Percentiles rank a stretch among this genome's conserved stretches.
phyloP scores from a whole-genome alignment of 2,329 filamentous ascomycete species.

The Raffaelea deltoideospora region DNA sequence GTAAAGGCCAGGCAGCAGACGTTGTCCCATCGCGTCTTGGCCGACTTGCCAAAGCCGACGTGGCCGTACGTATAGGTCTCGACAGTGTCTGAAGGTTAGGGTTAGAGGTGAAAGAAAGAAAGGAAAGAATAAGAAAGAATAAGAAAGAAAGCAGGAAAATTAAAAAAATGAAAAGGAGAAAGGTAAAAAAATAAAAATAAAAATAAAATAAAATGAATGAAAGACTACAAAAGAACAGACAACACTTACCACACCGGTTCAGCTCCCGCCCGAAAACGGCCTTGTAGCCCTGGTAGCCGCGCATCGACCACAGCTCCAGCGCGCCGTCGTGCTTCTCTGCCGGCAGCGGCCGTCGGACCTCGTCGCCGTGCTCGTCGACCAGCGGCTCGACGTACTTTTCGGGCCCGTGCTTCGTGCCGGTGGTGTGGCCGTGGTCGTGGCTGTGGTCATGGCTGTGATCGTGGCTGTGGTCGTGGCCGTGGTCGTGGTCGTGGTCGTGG shows the following conservation, averaged over 20 bases:
- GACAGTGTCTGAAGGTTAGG: neutral
- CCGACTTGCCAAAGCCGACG: slow-evolving; percentile 4
- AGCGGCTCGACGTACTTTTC: neutral
- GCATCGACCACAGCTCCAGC: slow-evolving; percentile 3
- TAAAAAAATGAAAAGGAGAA: no score
- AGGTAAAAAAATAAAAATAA: neutral
- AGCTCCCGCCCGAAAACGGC: neutral
- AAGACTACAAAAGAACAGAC: neutral
- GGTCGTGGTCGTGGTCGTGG: slow-evolving; percentile 3
- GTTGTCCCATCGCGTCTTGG: neutral
- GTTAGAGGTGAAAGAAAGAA: neutral
- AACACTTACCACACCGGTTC: neutral
- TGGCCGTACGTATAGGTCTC: neutral
- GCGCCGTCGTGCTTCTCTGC: neutral
- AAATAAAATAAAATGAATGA: neutral
- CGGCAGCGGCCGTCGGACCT: neutral
- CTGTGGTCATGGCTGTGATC: neutral
- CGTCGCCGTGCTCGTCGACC: neutral
- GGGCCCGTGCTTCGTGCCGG: neutral
- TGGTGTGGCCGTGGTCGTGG: neutral
- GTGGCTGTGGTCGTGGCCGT: slow-evolving; percentile 6
- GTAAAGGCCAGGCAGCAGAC: slow-evolving; percentile 4
- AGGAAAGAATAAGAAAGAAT: neutral
- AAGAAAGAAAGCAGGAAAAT: neutral
- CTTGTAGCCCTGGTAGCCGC: slow-evolving; percentile 1